phyloP scores from a whole-genome alignment of 148 eudicot species.

The Rheum nobile region DNA sequence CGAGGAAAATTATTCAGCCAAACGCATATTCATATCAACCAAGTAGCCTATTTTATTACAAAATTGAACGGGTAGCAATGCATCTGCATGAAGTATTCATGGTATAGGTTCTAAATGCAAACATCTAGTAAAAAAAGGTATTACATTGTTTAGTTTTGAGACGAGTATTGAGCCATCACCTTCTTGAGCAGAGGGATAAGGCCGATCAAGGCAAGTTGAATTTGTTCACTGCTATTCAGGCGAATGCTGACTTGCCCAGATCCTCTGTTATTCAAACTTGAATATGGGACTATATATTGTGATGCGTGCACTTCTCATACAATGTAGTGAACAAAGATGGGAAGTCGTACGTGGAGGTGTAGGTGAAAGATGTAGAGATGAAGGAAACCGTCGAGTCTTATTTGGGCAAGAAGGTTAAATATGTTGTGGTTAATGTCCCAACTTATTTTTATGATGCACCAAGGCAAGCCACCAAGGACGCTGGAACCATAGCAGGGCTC shows the following conservation, averaged over 20 bases:
- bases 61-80: too few relatives aligned
- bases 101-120: too few relatives aligned
- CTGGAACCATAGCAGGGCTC: neutral
- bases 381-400: neutral
- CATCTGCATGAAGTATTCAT: too few relatives aligned
- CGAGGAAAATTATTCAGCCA: too few relatives aligned
- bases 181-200: slow-evolving; percentile 66
- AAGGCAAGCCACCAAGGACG: slow-evolving; percentile 8
- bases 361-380: neutral
- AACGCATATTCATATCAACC: too few relatives aligned
- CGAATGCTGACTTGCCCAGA: slow-evolving; percentile 73
- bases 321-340: neutral
- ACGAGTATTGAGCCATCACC: slow-evolving; percentile 26
- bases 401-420: neutral
- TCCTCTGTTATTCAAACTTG: slow-evolving; percentile 68
- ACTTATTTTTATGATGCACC: neutral
- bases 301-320: too few relatives aligned
- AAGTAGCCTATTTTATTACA: too few relatives aligned
- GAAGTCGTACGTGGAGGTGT: neutral
- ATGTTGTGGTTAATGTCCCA: neutral
- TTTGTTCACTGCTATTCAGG: slow-evolving; percentile 84
- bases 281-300: too few relatives aligned
- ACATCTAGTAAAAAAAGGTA: too few relatives aligned
- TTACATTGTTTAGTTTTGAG: slow-evolving; percentile 33
- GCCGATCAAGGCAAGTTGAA: slow-evolving; percentile 66